Evolutionary conservation across 1,284 basidiomycete species (phyloP), one percentile per base, ranked within the genome.

Genomic region (Sanghuangporus sanghuang): DNA sequence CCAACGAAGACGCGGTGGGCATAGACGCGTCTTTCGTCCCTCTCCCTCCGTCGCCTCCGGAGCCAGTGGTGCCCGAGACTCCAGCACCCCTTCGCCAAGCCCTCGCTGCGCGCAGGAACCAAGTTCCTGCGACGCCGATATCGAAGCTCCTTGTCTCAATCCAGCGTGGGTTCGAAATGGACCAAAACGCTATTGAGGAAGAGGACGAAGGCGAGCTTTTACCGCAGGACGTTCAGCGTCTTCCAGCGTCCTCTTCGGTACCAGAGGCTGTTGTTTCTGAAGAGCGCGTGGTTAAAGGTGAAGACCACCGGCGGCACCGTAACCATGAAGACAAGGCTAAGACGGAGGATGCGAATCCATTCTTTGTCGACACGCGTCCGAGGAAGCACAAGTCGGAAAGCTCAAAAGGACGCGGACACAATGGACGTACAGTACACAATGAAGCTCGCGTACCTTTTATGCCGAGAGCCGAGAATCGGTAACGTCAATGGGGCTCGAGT

Each of bases 61-160:
- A 14, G 32, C 12, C 14, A 7, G 46, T 21, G 57, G 46, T 35
- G 23, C 32, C 11, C 1, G 50, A 60, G 35, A 60, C 58, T 0
- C 58, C 58, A 6, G 58, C 58, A 2, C 32, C 48, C 1, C 58
- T 60, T 4, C 46, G 58, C 3, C 11, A 38, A 9, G 48, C 42
- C 5, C 23, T 21, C 32, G 48, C 44, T 0, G 27, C 42, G 6
- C 35, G 21, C 9, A 18, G 14, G 23, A 32, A 49, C n/a, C 44
- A 32, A n/a, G 46, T 60, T 11, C 23, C 58, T 36, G 58, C 63
- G 67, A 90, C 88, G 35, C 88, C 89, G 1, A 90, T 90, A 59
- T 88, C 89, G 1, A 77, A 82, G 6, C 78, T 90, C 44, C 77
- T 91, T 44, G 79, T 80, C 39, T 86, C 85, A 3, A 91, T 90